phyloP scores from a whole-genome alignment of 73 alveolate genomes.

The Paramecium primaurelia region DNA sequence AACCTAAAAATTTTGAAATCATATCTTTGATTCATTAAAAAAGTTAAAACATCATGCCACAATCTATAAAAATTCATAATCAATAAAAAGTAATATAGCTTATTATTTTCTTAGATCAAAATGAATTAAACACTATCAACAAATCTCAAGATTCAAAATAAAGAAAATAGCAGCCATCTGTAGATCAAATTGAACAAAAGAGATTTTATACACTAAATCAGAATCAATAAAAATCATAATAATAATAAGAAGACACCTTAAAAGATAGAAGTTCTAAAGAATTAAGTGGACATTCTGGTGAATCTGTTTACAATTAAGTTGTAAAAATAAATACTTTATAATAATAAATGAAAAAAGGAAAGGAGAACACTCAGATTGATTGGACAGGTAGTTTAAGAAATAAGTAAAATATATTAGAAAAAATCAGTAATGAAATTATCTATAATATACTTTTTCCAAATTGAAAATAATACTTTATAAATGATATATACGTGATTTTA shows the following conservation, averaged over 20 bases:
- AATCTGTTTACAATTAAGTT: conserved; percentile 38
- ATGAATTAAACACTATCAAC: not conserved
- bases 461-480: not conserved
- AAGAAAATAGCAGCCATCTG: not conserved
- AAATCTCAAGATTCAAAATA: not conserved
- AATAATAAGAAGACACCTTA: not conserved
- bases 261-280: conserved; percentile 24
- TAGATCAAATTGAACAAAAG: not conserved
- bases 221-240: not conserved
- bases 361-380: not conserved
- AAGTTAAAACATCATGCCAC: not conserved
- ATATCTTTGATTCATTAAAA: not conserved
- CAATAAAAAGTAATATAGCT: not conserved
- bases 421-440: not conserved
- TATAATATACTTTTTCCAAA: not conserved
- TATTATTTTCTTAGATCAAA: not conserved
- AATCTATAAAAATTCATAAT: not conserved
- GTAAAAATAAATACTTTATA: not conserved
- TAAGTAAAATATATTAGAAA: not conserved
- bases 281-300: conserved; percentile 15
- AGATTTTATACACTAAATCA: not conserved
- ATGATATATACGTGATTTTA: not conserved
- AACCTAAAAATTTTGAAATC: not conserved
- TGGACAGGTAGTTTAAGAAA: not conserved
- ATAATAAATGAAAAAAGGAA: not conserved